Percentiles rank a stretch among this genome's conserved stretches.
These are phyloP conservation scores for Asterionellopsis glacialis DNA, from an alignment of 108 stramenopile species.

Conservation along the genomic window DNA sequence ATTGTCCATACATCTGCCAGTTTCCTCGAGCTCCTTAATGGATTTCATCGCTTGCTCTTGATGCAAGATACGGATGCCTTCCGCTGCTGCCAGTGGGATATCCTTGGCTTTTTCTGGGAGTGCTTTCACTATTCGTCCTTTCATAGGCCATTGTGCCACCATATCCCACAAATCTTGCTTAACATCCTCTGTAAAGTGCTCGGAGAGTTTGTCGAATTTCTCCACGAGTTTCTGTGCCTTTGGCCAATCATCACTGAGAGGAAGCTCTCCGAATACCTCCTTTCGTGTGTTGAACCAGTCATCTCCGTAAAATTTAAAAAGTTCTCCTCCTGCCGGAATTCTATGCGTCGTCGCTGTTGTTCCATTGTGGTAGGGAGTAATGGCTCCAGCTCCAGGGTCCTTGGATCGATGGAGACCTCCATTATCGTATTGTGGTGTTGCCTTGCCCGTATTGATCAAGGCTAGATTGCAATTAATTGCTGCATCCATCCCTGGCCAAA, in stretches of 20 bases:
- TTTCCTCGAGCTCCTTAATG: neutral
- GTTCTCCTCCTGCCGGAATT: conserved; percentile 53
- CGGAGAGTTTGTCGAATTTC: neutral
- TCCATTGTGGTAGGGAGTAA: conserved; percentile 29
- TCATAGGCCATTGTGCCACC: neutral
- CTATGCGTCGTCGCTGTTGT: conserved; percentile 28
- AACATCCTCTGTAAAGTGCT: neutral
- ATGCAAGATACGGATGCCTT: conserved; percentile 1
- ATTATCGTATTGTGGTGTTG: conserved; percentile 2
- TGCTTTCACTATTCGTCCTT: neutral
- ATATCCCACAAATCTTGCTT: conserved; percentile 1
- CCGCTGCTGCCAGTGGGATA: neutral
- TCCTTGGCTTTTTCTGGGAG: neutral
- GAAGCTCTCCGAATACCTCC: neutral
- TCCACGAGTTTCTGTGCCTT: neutral
- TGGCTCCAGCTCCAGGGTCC: conserved; percentile 39
- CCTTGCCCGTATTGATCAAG: conserved; percentile 24
- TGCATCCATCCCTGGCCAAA: conserved; percentile 22
- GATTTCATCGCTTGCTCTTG: neutral
- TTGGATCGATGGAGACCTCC: conserved; percentile 14
- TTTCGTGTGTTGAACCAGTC: conserved; percentile 18
- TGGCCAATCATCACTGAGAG: neutral
- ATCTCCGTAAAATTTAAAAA: conserved; percentile 56
- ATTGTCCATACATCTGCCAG: conserved; percentile 2
- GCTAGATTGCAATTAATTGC: conserved; percentile 21